phyloP scores from a whole-genome alignment of 768 basidiomycete species.

The Russula dissimulans region DNA sequence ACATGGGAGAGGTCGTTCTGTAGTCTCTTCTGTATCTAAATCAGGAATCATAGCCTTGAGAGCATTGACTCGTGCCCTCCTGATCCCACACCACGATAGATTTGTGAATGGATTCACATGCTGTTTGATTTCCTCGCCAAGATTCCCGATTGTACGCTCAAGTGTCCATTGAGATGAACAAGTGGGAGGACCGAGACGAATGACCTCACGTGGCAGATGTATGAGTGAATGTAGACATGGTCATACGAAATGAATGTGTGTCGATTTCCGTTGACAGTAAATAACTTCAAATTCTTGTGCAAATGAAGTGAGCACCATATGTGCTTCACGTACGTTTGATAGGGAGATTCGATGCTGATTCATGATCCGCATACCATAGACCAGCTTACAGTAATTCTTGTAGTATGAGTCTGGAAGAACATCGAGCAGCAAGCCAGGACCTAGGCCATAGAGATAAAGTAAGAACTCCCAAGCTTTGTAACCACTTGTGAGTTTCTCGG shows the following conservation, averaged over 20 bases:
- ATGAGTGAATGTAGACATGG: not conserved
- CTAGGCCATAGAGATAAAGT: constrained; percentile 20
- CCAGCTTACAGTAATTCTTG: constrained; percentile 24
- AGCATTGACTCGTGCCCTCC: not conserved
- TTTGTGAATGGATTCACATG: not conserved
- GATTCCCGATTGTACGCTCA: not conserved
- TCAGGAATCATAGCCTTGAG: not conserved
- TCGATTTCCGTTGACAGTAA: not conserved
- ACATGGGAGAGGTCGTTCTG: not conserved
- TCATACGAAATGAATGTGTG: not conserved
- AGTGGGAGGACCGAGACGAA: not conserved
- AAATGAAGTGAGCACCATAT: not conserved
- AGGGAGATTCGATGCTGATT: constrained; percentile 13
- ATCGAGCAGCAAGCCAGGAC: constrained; percentile 23
- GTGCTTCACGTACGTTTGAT: not conserved
- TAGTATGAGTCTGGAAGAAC: constrained; percentile 23
- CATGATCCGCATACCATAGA: constrained; percentile 21
- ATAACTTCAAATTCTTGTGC: not conserved
- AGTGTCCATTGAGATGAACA: not conserved
- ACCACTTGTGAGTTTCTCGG: constrained; percentile 30
- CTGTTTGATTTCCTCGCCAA: not conserved
- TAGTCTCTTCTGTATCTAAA: not conserved
- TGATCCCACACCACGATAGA: not conserved
- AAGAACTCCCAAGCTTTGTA: constrained; percentile 28
- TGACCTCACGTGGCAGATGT: not conserved